Base-by-base conservation (phyloP, 257 asterid genomes). In the Solanum bulbocastanum region DNA sequence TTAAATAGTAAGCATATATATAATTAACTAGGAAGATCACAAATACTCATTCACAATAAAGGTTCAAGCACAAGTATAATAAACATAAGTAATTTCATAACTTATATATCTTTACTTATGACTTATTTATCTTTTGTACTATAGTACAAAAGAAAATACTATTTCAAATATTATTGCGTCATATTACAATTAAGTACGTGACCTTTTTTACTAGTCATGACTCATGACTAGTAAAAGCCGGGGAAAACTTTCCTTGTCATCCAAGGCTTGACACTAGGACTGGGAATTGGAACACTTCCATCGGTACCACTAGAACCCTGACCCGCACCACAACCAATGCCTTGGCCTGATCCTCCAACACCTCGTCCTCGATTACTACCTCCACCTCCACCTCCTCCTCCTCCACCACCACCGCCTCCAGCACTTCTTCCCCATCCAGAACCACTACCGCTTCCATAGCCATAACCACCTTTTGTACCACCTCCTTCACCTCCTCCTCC, bases 391-490 rank as follows among this genome's bases (percentile, higher is more conserved):
- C 82, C 84, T 0, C 60, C 89, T 0, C 60, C 89, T 0, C 37
- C 88, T 1, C 91, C 44, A 1, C 89, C 87, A 13, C 87, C 89
- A 20, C 89, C 87, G 1, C 90, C 88, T 1, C 86, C 84, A 2
- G 85, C 90, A 3, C 66, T 76, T 14, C 72, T 60, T 69, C 85
- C 85, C 39, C 66, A 44, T 27, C 85, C 66, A 2, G 9, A 79
- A 30, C 85, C 66, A 23, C 66, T 44, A 79, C 85, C 85, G 27
- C 85, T 44, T 30, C 85, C 85, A 46, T 22, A 46, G 0, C 85
- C 85, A 81, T 81, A 46, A 46, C 85, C 68, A 30, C 85, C 39
- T 30, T 1, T 12, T 27, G 6, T 5, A 30, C 27, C 68, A 30
- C 69, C 35, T 44, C 8, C 22, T 78, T 10, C 65, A 4, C 84